Conservation (phyloP, 2,329 filamentous ascomycete genomes). For the Xylaria multiplex region DNA sequence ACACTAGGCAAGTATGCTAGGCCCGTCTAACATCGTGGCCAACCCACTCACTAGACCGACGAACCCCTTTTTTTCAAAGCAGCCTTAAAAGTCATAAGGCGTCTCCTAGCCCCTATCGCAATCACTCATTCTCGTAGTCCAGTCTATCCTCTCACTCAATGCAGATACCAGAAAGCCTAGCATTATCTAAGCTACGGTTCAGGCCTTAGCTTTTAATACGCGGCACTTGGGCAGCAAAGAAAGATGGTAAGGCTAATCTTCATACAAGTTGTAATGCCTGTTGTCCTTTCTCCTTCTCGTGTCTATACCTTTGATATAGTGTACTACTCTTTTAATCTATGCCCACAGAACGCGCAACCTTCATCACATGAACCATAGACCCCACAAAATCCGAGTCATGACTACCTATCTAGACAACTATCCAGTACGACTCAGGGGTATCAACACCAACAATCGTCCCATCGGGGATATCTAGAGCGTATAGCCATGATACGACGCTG, state of each 20-base stretch:
- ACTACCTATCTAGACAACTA: no score
- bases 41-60: not conserved
- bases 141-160: not conserved
- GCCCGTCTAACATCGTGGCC: not conserved
- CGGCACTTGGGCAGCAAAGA: no score
- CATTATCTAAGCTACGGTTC: not conserved
- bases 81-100: not conserved
- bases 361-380: not conserved
- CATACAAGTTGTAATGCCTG: not conserved
- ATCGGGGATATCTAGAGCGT: not conserved
- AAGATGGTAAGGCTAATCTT: no score
- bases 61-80: conserved; percentile 5
- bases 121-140: not conserved
- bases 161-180: not conserved
- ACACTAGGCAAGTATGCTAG: not conserved
- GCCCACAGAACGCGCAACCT: not conserved
- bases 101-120: not conserved
- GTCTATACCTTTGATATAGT: no score
- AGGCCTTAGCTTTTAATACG: not conserved
- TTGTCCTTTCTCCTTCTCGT: not conserved
- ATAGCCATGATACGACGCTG: not conserved
- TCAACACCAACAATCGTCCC: not conserved
- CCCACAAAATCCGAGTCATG: not conserved
- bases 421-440: not conserved
- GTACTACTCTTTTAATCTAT: not conserved